These are phyloP conservation scores for Colletotrichum viniferum DNA, from an alignment of 2,329 filamentous ascomycete species.

Conservation along the genomic window DNA sequence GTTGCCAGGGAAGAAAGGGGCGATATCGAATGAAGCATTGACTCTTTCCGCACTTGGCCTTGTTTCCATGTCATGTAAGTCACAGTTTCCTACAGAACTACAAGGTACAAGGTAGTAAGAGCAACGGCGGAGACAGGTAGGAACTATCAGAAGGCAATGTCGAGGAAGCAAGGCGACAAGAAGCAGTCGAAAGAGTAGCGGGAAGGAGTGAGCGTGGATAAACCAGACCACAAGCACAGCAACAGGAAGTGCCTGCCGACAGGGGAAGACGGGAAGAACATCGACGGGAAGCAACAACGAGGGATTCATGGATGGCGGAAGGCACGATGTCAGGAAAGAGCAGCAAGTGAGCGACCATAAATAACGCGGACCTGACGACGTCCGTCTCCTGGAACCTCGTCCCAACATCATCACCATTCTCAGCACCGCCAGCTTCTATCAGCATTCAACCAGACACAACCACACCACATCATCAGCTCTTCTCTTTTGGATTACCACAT, in stretches of 20 bases:
- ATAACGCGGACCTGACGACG: not conserved
- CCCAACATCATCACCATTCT: not conserved
- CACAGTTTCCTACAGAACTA: not conserved
- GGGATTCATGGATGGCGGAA: too few relatives aligned
- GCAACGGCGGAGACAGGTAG: not conserved
- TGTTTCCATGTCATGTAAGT: not conserved
- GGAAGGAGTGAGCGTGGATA: not conserved
- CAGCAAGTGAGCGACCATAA: not conserved
- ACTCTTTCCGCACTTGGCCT: not conserved
- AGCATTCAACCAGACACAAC: not conserved
- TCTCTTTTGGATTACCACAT: not conserved
- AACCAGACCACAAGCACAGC: not conserved
- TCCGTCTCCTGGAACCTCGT: not conserved
- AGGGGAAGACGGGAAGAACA: not conserved
- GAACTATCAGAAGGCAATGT: not conserved
- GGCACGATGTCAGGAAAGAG: not conserved
- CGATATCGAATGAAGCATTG: not conserved
- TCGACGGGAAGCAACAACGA: not conserved
- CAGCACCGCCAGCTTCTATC: not conserved
- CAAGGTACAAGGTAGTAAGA: not conserved
- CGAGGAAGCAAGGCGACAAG: not conserved
- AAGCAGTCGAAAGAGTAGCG: not conserved
- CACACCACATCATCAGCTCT: not conserved
- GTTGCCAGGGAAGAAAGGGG: not conserved
- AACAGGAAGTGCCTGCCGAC: not conserved